Percentiles rank a stretch among this genome's conserved stretches.
phyloP scores from a whole-genome alignment of 1,284 basidiomycete species.

The Sporisorium graminicola region DNA sequence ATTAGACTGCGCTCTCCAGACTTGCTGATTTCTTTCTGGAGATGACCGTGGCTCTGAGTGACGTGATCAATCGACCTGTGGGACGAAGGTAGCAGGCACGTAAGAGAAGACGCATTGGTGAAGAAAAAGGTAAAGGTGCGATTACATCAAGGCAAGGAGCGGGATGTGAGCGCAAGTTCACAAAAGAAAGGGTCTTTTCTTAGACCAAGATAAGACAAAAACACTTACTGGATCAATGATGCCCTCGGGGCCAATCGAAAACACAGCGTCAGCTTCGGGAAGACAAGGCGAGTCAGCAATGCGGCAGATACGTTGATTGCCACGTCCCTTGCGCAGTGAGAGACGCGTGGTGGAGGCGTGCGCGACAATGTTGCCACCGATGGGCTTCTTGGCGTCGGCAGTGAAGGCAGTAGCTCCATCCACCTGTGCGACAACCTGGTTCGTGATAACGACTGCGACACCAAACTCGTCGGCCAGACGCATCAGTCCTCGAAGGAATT shows the following conservation, averaged over 20 bases:
- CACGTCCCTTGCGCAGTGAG: constrained; percentile 92
- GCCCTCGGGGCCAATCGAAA: constrained; percentile 79
- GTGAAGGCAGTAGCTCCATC: constrained; percentile 73
- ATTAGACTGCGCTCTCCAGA: neutral
- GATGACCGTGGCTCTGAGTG: no score
- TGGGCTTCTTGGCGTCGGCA: constrained; percentile 90
- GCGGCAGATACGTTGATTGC: constrained; percentile 92
- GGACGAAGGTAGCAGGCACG: no score
- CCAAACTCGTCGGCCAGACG: constrained; percentile 97
- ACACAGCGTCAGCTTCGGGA: constrained; percentile 95
- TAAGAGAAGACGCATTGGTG: no score
- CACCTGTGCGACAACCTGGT: constrained; percentile 98
- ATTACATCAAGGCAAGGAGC: neutral
- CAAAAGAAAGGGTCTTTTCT: neutral
- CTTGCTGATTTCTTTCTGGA: no score
- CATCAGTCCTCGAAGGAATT: constrained; percentile 92
- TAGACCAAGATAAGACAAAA: neutral
- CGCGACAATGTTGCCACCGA: constrained; percentile 72
- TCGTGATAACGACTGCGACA: constrained; percentile 95
- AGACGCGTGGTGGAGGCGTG: constrained; percentile 72
- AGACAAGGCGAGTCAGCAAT: constrained; percentile 98
- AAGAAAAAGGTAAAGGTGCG: neutral
- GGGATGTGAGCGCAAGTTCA: constrained; percentile 1
- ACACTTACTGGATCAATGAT: constrained; percentile 69
- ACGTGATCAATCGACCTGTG: constrained; percentile 12